These are phyloP conservation scores for Kluyveromyces marxianus DNA, from an alignment of 1,139 yeast species.

Conservation along the genomic window DNA sequence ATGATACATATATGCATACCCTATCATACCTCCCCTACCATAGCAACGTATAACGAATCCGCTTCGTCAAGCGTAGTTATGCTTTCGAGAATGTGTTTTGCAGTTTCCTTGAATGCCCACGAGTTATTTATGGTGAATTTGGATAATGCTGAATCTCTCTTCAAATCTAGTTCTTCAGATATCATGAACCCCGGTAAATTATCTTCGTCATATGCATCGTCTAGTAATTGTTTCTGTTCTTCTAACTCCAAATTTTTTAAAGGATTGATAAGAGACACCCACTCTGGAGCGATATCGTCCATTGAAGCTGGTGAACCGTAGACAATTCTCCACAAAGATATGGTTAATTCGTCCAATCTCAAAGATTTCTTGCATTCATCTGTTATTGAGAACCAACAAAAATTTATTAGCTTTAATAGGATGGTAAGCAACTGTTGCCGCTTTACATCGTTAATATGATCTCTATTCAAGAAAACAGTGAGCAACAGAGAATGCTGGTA, in stretches of 20 bases:
- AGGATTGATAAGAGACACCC: constrained; percentile 17
- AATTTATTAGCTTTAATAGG: constrained; percentile 17
- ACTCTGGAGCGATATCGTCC: constrained; percentile 6
- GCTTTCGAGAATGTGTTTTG: constrained; percentile 63
- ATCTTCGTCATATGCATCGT: constrained; percentile 27
- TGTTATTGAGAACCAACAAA: constrained; percentile 17
- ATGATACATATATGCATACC: too few species aligned
- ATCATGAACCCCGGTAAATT: constrained; percentile 19
- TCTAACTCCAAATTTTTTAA: constrained; percentile 17
- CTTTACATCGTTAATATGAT: constrained; percentile 17
- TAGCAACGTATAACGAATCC: constrained; percentile 61
- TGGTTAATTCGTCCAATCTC: constrained; percentile 19
- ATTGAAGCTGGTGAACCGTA: constrained; percentile 10
- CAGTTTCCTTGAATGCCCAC: constrained; percentile 56
- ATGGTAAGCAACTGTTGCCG: constrained; percentile 20
- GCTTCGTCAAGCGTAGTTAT: constrained; percentile 74
- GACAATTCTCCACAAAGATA: constrained; percentile 26
- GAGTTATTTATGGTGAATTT: constrained; percentile 39
- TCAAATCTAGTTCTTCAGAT: constrained; percentile 15
- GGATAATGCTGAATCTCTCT: constrained; percentile 13
- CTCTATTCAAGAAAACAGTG: constrained; percentile 19
- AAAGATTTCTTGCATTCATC: constrained; percentile 19
- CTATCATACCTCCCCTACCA: constrained; percentile 31
- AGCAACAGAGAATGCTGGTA: constrained; percentile 23
- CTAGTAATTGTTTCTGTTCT: constrained; percentile 17